Evolutionary conservation across 108 stramenopile species (phyloP), one percentile per base, ranked within the genome.

Genomic region (Bacterosira constricta): DNA sequence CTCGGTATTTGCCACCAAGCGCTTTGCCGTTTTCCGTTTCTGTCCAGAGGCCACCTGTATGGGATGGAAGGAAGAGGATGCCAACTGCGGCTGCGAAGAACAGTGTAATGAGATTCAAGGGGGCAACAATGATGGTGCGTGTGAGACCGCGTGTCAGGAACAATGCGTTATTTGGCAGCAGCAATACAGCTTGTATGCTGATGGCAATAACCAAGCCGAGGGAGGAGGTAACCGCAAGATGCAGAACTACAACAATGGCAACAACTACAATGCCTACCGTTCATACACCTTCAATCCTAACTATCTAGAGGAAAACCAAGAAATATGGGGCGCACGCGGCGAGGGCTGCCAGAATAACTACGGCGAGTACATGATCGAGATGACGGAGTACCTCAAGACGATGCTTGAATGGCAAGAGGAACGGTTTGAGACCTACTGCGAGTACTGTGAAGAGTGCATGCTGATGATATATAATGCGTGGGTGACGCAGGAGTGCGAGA

Each of bases 1-100:
- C 6, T 56, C 84, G 12, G 86, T 89, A 27, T 70, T 90, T 38
- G 61, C 39, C 30, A 80, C 79, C 54, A 63, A 89, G 57, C 82
- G 83, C 25, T 93, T 89, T 69, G 89, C 89, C 35, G 71, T 86
- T n/a, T 82, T 93, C 45, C 86, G 92, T 4, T 80, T 93, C 46
- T 93, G 92, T 64, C 86, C 88, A 18, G 47, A 63, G 18, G 52
- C 73, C 31, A 64, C 73, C 3, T n/a, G n/a, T n/a, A n/a, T n/a
- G n/a, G n/a, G n/a, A n/a, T n/a, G n/a, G n/a, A n/a, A 47, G 23
- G n/a, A n/a, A n/a, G 49, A 72, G n/a, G 52, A 63, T n/a, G 59
- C 30, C 13, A 65, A 54, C 42, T 38, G 36, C 17, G 71, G 64
- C 26, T 46, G 63, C 46, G 4, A 34, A 1, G 3, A 56, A 20